Base-by-base conservation (phyloP, 208 protist species). In the Phytomonas sp. region DNA sequence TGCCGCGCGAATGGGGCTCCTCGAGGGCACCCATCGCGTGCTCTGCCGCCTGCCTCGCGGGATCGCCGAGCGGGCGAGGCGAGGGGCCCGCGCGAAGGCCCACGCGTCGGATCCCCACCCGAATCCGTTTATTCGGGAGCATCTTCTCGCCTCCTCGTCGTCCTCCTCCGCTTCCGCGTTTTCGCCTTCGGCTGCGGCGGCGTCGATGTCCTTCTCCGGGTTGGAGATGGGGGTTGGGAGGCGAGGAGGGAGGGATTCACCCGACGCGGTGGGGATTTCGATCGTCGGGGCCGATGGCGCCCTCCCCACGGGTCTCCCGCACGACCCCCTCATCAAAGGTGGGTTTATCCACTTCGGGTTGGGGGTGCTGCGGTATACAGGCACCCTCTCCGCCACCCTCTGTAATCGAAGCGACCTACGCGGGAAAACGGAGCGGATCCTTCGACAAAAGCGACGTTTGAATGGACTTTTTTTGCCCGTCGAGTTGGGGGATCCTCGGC, bases 181-280 rank as follows among this genome's bases (percentile, higher is more conserved):
- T 97, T 97, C 77, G 93, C 90, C 17, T 37, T 86, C 0, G 79
- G 84, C 9, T 87, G 89, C 64, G 98, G 99, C 73, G 97, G 97
- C 0, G n/a, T n/a, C n/a, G n/a, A n/a, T n/a, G n/a, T n/a, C n/a
- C n/a, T n/a, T n/a, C n/a, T n/a, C n/a, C n/a, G n/a, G n/a, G n/a
- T n/a, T n/a, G n/a, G n/a, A n/a, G n/a, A n/a, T n/a, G n/a, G n/a
- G n/a, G n/a, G n/a, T n/a, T n/a, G n/a, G n/a, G n/a, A n/a, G n/a
- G n/a, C n/a, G n/a, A n/a, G n/a, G n/a, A n/a, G n/a, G n/a, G n/a
- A n/a, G n/a, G n/a, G n/a, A n/a, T n/a, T n/a, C 36, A 4, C 80
- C 98, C 71, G 95, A 99, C 82, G 92, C 98, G 15, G 98, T 97
- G 2, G 85, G n/a, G n/a, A n/a, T n/a, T n/a, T n/a, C n/a, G n/a